phyloP scores from a whole-genome alignment of 495 filamentous ascomycete species.

The Penicilliopsis zonata region DNA sequence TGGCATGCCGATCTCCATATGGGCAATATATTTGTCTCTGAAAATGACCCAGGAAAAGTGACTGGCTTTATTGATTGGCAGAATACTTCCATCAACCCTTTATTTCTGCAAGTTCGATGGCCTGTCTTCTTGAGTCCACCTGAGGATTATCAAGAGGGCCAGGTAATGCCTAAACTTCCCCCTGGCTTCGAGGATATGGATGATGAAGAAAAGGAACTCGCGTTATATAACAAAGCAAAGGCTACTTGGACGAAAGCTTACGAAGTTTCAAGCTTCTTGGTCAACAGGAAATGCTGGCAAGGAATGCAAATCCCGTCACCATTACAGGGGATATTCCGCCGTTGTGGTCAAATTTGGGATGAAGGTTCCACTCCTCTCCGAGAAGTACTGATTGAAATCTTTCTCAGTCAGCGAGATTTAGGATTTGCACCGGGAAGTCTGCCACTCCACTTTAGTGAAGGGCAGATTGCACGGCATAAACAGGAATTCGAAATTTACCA shows the following conservation, averaged over 20 bases:
- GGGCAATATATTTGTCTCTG: slow-evolving; percentile 5
- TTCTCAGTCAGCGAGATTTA: not conserved
- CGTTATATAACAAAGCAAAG: not conserved
- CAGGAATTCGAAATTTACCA: not conserved
- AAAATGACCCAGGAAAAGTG: slow-evolving; percentile 2
- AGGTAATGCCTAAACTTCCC: not conserved
- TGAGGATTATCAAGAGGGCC: not conserved
- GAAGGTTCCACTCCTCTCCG: no score
- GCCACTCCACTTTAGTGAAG: not conserved
- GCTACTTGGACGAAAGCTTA: not conserved
- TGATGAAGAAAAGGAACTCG: not conserved
- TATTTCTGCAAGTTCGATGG: not conserved
- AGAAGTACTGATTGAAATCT: not conserved
- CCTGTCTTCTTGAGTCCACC: not conserved
- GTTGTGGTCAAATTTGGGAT: not conserved
- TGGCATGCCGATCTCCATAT: slow-evolving; percentile 5
- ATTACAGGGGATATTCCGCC: not conserved
- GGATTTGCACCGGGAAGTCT: not conserved
- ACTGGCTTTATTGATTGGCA: slow-evolving; percentile 4
- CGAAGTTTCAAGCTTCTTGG: not conserved
- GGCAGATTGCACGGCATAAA: not conserved
- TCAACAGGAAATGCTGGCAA: not conserved
- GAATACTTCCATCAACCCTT: not conserved
- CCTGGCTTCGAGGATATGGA: not conserved
- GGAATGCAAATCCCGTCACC: not conserved